These are phyloP conservation scores for Mortierella sp. DNA, from an alignment of 371 early-diverging fungal genomes.

Conservation along the genomic window DNA sequence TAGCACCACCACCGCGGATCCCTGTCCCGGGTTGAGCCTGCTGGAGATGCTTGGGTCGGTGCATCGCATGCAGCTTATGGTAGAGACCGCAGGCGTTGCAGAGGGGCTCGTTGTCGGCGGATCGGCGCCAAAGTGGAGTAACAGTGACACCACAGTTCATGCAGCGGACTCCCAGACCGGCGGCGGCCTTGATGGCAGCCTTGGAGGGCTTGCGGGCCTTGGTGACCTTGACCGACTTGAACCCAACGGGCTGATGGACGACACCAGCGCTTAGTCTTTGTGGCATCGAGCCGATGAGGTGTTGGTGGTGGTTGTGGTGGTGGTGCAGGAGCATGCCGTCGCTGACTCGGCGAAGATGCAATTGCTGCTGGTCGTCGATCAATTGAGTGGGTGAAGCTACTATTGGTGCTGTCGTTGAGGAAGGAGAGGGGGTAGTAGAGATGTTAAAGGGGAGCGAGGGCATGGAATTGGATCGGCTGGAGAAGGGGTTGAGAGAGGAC, in stretches of 20 bases:
- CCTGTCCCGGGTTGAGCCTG: conserved; percentile 14
- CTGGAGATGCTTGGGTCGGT: conserved; percentile 68
- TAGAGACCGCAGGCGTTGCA: conserved; percentile 99
- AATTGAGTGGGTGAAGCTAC: background rate
- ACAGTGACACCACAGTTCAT: conserved; percentile 90
- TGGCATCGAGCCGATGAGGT: background rate
- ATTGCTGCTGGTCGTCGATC: background rate
- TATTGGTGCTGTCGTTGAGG: background rate
- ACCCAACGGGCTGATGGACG: background rate
- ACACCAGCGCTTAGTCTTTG: background rate
- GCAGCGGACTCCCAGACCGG: conserved; percentile 67
- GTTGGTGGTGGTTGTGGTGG: background rate
- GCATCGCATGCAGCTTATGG: conserved; percentile 84
- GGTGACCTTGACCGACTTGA: conserved; percentile 20
- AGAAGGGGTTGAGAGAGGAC: background rate
- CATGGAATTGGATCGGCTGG: conserved; percentile 16
- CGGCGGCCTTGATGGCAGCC: conserved; percentile 45
- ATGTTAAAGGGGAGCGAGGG: conserved; percentile 13
- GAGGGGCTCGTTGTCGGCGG: conserved; percentile 83
- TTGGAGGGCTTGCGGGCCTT: conserved; percentile 50
- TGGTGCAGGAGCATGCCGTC: background rate
- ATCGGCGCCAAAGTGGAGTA: conserved; percentile 97
- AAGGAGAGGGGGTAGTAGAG: background rate
- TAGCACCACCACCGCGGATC: conserved; percentile 5
- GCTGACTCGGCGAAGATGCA: background rate